These are phyloP conservation scores for Skeletonema potamos DNA, from an alignment of 108 stramenopile species.

Conservation along the genomic window DNA sequence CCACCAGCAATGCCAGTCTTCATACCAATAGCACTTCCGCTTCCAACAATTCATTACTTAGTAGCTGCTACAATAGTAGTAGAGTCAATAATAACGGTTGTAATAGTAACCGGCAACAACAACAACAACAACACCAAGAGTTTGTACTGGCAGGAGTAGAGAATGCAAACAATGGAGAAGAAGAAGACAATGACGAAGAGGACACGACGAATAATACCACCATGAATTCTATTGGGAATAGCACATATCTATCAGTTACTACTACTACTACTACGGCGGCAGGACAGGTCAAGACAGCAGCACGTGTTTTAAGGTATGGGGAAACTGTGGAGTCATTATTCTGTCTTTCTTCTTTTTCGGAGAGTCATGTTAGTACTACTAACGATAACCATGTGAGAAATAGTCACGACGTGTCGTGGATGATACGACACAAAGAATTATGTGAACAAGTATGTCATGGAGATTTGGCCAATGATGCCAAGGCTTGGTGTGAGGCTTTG, in stretches of 20 bases:
- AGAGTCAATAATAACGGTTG: too few species aligned
- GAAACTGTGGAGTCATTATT: constrained; percentile 74
- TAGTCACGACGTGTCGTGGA: neutral
- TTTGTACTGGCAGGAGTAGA: too few species aligned
- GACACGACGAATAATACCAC: too few species aligned
- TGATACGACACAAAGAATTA: neutral
- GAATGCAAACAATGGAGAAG: too few species aligned
- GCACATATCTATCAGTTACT: neutral
- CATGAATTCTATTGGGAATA: neutral
- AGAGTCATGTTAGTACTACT: constrained; percentile 3
- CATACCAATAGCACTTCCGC: neutral
- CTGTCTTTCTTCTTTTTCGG: constrained; percentile 20
- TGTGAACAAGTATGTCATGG: constrained; percentile 29
- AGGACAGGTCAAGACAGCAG: neutral
- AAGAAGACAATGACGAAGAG: neutral
- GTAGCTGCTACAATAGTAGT: too few species aligned
- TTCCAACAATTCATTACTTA: too few species aligned
- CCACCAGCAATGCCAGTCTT: neutral
- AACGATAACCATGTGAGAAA: too few species aligned
- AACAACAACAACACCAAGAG: neutral
- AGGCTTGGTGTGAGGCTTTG: constrained; percentile 38
- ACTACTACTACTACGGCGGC: too few species aligned
- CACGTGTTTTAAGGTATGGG: constrained; percentile 65
- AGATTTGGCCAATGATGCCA: constrained; percentile 17
- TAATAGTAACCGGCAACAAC: neutral